Evolutionary conservation across 1,284 basidiomycete genomes (phyloP).

Genomic region (Ceratobasidium sp.): DNA sequence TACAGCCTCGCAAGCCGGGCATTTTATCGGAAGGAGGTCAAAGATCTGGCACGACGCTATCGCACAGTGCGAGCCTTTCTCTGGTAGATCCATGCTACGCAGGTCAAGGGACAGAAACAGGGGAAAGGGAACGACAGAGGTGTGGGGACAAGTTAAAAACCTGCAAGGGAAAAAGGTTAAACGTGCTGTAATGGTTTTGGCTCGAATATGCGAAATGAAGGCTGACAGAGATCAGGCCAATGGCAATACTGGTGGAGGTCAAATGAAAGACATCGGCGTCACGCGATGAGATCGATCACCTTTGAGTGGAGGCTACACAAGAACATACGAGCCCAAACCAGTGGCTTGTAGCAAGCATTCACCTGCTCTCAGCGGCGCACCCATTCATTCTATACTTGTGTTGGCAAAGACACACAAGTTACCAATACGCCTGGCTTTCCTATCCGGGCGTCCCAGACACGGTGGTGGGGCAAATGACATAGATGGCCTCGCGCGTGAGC

Average conservation of each 20-base stretch:
- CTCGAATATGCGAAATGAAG: no score
- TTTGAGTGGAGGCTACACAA: slow-evolving; percentile 2
- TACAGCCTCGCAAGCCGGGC: slow-evolving; percentile 62
- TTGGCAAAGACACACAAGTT: background rate
- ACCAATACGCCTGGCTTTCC: background rate
- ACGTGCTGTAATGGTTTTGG: background rate
- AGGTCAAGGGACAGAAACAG: no score
- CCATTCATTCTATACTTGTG: no score
- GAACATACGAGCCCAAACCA: slow-evolving; percentile 14
- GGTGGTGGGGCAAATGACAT: background rate
- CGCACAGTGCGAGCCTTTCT: slow-evolving; percentile 70
- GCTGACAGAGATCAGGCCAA: no score
- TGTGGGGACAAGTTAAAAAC: slow-evolving; percentile 32
- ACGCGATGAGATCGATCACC: slow-evolving; percentile 27
- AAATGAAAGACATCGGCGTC: slow-evolving; percentile 19
- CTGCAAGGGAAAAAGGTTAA: slow-evolving; percentile 39
- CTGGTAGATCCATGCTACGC: slow-evolving; percentile 57
- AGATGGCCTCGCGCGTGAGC: slow-evolving; percentile 10
- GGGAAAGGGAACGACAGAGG: no score
- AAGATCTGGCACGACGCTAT: slow-evolving; percentile 65
- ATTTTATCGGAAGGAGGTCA: slow-evolving; percentile 77
- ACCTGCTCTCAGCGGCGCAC: no score
- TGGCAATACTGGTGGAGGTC: no score
- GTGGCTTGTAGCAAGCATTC: background rate
- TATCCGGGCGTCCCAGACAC: background rate